phyloP scores from a whole-genome alignment of 305 asterid species.

The Rubia occidens region DNA sequence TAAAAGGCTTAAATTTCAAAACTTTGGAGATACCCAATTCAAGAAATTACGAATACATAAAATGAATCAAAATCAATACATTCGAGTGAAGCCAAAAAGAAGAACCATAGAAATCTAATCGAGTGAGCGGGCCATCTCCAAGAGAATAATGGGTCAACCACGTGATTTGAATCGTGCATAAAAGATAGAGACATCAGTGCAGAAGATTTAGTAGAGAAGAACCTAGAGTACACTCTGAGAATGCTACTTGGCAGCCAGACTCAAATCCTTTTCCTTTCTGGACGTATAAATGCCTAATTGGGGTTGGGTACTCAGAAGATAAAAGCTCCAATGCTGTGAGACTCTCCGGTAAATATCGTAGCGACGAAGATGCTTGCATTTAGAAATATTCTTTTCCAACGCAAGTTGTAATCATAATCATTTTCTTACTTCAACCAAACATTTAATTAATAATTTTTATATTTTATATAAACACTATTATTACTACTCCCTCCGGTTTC shows the following conservation, averaged over 20 bases:
- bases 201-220: not conserved
- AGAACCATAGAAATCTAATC: not conserved
- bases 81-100: not conserved
- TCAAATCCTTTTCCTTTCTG: not conserved
- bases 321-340: too few species aligned
- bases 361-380: too few species aligned
- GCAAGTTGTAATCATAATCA: too few species aligned
- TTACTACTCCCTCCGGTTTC: too few species aligned
- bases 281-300: too few species aligned
- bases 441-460: too few species aligned
- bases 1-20: not conserved
- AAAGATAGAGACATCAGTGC: not conserved
- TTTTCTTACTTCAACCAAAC: too few species aligned
- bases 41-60: not conserved
- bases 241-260: not conserved
- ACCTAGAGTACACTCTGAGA: not conserved
- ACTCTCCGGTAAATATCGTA: too few species aligned
- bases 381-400: too few species aligned
- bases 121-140: not conserved
- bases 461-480: too few species aligned
- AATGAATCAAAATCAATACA: not conserved
- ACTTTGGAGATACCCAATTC: not conserved
- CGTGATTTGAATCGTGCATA: not conserved
- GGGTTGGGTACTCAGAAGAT: too few species aligned
- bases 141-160: not conserved